Percentiles rank a stretch among this genome's conserved stretches.
Evolutionary conservation across 2,329 filamentous ascomycete species (phyloP).

Genomic region (Trichophyton simii): DNA sequence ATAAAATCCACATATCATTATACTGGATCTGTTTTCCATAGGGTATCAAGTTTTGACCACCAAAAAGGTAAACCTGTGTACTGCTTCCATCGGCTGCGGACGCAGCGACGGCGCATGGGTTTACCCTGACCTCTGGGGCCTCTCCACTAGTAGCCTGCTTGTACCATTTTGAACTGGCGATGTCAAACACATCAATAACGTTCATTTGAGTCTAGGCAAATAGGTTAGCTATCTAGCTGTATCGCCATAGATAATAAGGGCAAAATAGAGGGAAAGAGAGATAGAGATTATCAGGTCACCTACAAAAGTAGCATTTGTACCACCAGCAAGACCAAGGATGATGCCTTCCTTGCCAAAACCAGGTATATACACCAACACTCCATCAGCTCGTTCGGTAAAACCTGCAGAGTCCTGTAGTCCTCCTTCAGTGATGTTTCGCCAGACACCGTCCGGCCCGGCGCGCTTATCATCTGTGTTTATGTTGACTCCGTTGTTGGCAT

Average conservation of each 20-base stretch:
- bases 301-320: slow-evolving; percentile 54
- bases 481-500: slow-evolving; percentile 50
- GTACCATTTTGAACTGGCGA: slow-evolving; percentile 58
- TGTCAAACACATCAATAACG: slow-evolving; percentile 67
- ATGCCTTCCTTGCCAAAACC: slow-evolving; percentile 65
- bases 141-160: slow-evolving; percentile 54
- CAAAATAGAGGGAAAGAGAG: not conserved
- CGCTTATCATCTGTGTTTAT: slow-evolving; percentile 41
- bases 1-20: slow-evolving; percentile 66
- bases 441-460: slow-evolving; percentile 51
- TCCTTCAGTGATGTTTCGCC: slow-evolving; percentile 61
- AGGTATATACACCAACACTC: slow-evolving; percentile 60
- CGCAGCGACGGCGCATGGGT: slow-evolving; percentile 62
- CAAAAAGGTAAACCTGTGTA: slow-evolving; percentile 68
- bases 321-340: slow-evolving; percentile 64
- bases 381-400: slow-evolving; percentile 63
- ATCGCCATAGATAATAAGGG: not conserved
- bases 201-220: slow-evolving; percentile 48
- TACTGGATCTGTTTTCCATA: slow-evolving; percentile 48
- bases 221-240: not conserved
- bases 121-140: slow-evolving; percentile 48
- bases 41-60: slow-evolving; percentile 60
- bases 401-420: slow-evolving; percentile 53
- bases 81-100: slow-evolving; percentile 59
- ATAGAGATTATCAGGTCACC: slow-evolving; percentile 17